phyloP scores from a whole-genome alignment of 805 yeast genomes.

The Metahyphopichia silvanorum region DNA sequence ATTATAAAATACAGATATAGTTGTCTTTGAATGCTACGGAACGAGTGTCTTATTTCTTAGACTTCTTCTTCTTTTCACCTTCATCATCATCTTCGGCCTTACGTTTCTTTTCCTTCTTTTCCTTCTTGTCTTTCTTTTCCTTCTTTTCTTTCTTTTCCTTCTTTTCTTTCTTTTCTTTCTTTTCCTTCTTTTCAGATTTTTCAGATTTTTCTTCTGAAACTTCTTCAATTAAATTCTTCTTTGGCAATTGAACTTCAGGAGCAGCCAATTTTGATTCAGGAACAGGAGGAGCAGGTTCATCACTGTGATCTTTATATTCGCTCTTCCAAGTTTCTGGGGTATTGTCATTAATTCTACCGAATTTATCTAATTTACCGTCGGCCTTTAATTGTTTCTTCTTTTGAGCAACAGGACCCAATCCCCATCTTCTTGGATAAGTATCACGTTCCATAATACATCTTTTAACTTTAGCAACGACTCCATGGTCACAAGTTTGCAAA shows the following conservation, averaged over 20 bases:
- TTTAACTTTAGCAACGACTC: constrained; percentile 97
- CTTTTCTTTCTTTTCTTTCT: constrained; percentile 32
- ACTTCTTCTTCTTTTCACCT: constrained; percentile 50
- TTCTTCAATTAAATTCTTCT: constrained; percentile 49
- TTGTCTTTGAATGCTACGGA: too few relatives aligned
- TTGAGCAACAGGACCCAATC: constrained; percentile 96
- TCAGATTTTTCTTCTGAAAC: constrained; percentile 24
- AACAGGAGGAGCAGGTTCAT: constrained; percentile 55
- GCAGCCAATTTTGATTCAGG: constrained; percentile 52
- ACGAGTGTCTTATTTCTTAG: constrained; percentile 28
- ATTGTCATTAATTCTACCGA: constrained; percentile 87
- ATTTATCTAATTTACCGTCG: constrained; percentile 95
- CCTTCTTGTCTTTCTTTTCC: constrained; percentile 58
- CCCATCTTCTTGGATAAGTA: constrained; percentile 99
- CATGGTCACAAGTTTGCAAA: constrained; percentile 94
- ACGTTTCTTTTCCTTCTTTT: constrained; percentile 44
- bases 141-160: constrained; percentile 51
- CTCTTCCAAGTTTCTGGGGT: constrained; percentile 93
- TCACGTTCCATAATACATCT: constrained; percentile 99
- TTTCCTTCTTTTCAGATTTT: constrained; percentile 17
- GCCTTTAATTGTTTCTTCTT: constrained; percentile 98
- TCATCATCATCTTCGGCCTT: constrained; percentile 35
- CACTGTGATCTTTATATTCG: constrained; percentile 70
- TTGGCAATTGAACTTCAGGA: constrained; percentile 44
- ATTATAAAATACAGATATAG: too few relatives aligned